phyloP scores from a whole-genome alignment of 306 rosid genomes.

The Lithocarpus polystachyus region DNA sequence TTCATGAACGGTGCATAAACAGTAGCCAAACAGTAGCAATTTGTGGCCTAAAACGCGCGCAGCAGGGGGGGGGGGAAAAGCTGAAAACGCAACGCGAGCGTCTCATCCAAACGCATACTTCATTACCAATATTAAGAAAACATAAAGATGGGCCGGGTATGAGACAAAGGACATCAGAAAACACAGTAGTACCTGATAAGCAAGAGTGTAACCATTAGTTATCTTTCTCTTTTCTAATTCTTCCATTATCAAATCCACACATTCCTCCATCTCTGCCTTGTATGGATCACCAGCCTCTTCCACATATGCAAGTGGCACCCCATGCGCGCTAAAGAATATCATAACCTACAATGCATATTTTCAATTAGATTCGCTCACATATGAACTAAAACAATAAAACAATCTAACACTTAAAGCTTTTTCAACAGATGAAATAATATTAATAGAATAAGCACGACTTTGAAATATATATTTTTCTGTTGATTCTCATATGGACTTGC shows the following conservation, averaged over 20 bases:
- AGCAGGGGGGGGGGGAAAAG: too few species aligned
- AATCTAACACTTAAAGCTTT: neutral
- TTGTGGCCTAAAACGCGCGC: too few species aligned
- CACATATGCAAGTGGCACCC: conserved; percentile 96
- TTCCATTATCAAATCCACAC: conserved; percentile 88
- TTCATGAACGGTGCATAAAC: too few species aligned
- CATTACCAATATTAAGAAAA: too few species aligned
- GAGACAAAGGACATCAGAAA: neutral
- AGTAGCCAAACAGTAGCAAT: too few species aligned
- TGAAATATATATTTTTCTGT: neutral
- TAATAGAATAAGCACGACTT: conserved; percentile 1
- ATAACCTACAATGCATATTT: conserved; percentile 53
- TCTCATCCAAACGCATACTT: too few species aligned
- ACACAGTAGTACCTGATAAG: conserved; percentile 68
- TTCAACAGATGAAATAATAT: neutral
- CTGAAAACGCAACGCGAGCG: too few species aligned
- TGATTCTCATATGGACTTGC: too few species aligned
- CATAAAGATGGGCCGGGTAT: neutral
- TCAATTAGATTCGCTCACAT: conserved; percentile 14
- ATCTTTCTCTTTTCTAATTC: conserved; percentile 80
- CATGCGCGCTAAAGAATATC: conserved; percentile 96
- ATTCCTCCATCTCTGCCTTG: conserved; percentile 98
- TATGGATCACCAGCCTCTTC: conserved; percentile 99
- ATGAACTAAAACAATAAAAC: conserved; percentile 3
- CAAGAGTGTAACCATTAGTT: conserved; percentile 75